Evolutionary conservation across 2,329 filamentous ascomycete genomes (phyloP).

Genomic region (Sphaerulina vaccinii): DNA sequence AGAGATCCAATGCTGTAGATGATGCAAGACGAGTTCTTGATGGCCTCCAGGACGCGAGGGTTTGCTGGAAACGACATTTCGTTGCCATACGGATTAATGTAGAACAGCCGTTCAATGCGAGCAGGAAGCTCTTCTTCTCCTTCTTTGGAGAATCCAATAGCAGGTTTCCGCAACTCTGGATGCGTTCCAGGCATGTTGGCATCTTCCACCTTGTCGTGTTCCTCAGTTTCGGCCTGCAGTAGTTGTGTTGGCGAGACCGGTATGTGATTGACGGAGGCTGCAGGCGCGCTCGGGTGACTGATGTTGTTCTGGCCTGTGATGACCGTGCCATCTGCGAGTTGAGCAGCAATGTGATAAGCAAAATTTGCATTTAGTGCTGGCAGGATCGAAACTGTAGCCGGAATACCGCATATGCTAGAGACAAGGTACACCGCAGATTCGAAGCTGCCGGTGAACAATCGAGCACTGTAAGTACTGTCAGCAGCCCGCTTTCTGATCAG

Average conservation of each 20-base stretch:
- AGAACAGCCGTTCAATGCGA: slow-evolving; percentile 82
- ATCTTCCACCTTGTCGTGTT: slow-evolving; percentile 70
- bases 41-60: slow-evolving; percentile 69
- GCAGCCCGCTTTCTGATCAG: slow-evolving; percentile 46
- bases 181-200: slow-evolving; percentile 79
- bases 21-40: slow-evolving; percentile 64
- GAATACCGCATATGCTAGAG: slow-evolving; percentile 81
- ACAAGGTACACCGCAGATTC: slow-evolving; percentile 91
- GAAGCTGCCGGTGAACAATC: slow-evolving; percentile 88
- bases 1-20: slow-evolving; percentile 93
- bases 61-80: slow-evolving; percentile 86
- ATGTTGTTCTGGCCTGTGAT: slow-evolving; percentile 94
- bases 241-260: slow-evolving; percentile 29
- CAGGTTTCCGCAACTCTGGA: slow-evolving; percentile 73
- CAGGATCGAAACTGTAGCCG: slow-evolving; percentile 72
- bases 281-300: slow-evolving; percentile 72
- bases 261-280: slow-evolving; percentile 30
- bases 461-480: slow-evolving; percentile 57
- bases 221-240: slow-evolving; percentile 44
- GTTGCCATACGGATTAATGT: slow-evolving; percentile 98
- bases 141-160: slow-evolving; percentile 77
- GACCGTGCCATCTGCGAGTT: slow-evolving; percentile 69
- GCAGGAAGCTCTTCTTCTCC: slow-evolving; percentile 72
- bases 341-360: slow-evolving; percentile 88
- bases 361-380: slow-evolving; percentile 95